Base-by-base conservation (phyloP, 2,329 filamentous ascomycete genomes). In the Apiospora pterosperma region DNA sequence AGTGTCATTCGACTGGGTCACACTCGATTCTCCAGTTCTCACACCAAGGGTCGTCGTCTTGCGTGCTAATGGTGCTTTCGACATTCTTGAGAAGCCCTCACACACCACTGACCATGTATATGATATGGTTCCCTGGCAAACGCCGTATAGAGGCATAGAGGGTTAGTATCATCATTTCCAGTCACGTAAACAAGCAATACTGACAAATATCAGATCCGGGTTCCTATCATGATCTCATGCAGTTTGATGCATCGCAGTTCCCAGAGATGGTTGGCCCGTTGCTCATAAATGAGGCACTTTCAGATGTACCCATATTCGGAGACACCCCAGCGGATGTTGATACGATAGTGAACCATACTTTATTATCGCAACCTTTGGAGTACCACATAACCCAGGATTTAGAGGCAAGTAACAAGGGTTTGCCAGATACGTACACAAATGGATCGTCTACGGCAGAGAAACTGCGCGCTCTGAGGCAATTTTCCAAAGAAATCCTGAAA, bases 1-100 rank as follows among this genome's bases (percentile, higher is more conserved):
- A 36, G 86, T 90, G 8, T 90, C 88, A 0, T 90, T 90, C 73
- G 88, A 90, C 72, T 90, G 88, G 88, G 78, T 90, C 11, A 89
- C 85, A 4, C 78, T 89, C 59, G 80, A 83, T 12, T 86, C 84
- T 4, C 79, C 85, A 4, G 81, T 82, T 16, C 71, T 88, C 60
- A 82, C 82, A 28, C 86, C 87, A 36, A 81, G 88, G n/a, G 77
- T 88, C 42, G 74, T 90, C 28, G 86, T 87, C 1, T 74, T 90
- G 31, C 81, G 87, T 31, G 85, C 85, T 38, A 89, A 84, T 67
- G 87, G 88, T 21, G 79, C 78, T 16, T 87, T 89, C 71, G 86
- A 88, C 36, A 86, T 90, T 21, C 73, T 90, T 31, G 84, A 89
- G 67, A 85, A 86, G 70, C 86, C 88, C 5, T 85, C 86, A 1